Evolutionary conservation across 345 rosid genomes (phyloP).

Genomic region (Hibiscus syriacus): DNA sequence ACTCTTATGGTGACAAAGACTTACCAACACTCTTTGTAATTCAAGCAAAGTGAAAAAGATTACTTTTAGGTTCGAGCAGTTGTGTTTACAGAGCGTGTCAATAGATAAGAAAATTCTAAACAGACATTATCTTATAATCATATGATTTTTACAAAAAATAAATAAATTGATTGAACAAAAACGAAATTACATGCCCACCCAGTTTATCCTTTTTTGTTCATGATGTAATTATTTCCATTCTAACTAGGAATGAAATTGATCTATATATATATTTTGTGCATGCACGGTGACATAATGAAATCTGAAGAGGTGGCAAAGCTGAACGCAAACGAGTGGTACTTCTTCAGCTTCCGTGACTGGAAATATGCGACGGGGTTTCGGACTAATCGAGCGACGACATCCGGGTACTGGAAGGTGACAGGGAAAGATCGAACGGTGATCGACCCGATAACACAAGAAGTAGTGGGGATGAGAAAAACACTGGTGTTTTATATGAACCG

Average conservation of each 20-base stretch:
- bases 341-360: constrained; percentile 92
- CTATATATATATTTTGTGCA: background rate
- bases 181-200: background rate
- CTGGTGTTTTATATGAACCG: constrained; percentile 80
- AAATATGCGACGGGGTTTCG: constrained; percentile 92
- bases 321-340: constrained; percentile 90
- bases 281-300: background rate
- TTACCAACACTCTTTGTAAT: constrained; percentile 9
- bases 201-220: background rate
- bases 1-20: constrained; percentile 9
- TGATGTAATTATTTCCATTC: background rate
- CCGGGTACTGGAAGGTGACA: constrained; percentile 97
- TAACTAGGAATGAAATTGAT: background rate
- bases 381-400: constrained; percentile 72
- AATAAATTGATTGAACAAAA: constrained; percentile 10
- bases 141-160: too few relatives aligned
- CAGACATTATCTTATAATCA: too few relatives aligned
- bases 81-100: too few relatives aligned
- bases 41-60: constrained; percentile 3
- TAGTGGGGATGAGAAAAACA: constrained; percentile 97
- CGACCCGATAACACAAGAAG: constrained; percentile 49
- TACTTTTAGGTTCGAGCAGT: background rate
- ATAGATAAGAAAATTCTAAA: too few relatives aligned
- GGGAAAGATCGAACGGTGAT: constrained; percentile 90
- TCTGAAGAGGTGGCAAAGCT: constrained; percentile 80